phyloP scores from a whole-genome alignment of 257 asterid species.

The Henckelia pumila region DNA sequence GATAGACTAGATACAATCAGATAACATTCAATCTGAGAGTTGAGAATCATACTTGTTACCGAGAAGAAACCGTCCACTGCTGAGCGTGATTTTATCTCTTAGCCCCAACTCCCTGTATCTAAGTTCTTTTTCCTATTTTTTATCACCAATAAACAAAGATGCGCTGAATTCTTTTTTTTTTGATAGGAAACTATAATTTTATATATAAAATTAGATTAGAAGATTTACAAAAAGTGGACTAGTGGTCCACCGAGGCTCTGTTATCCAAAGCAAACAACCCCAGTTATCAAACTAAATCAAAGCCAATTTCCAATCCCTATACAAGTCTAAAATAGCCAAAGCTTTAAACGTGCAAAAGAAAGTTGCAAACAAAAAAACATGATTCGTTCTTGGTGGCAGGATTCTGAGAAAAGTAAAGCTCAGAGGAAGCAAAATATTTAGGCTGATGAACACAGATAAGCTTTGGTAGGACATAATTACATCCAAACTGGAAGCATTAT shows the following conservation, averaged over 20 bases:
- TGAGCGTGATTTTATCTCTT: slow-evolving; percentile 93
- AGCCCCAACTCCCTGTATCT: slow-evolving; percentile 94
- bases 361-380: slow-evolving; percentile 16
- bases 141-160: slow-evolving; percentile 18
- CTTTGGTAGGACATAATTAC: slow-evolving; percentile 11
- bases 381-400: slow-evolving; percentile 12
- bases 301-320: no score
- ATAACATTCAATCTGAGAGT: slow-evolving; percentile 19
- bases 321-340: no score
- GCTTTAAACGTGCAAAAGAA: slow-evolving; percentile 16
- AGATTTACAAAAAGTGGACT: no score
- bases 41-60: slow-evolving; percentile 73
- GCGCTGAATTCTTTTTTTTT: slow-evolving; percentile 20
- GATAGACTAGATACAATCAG: slow-evolving; percentile 9
- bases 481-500: slow-evolving; percentile 6
- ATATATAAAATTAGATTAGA: no score
- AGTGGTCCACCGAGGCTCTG: no score
- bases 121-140: slow-evolving; percentile 80
- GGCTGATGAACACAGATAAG: neutral
- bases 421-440: neutral
- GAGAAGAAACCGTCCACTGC: slow-evolving; percentile 94
- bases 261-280: no score
- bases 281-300: no score
- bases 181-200: no score
- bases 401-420: slow-evolving; percentile 6